These are phyloP conservation scores for Sclerotinia trifoliorum DNA, from an alignment of 2,329 filamentous ascomycete genomes.

Conservation along the genomic window DNA sequence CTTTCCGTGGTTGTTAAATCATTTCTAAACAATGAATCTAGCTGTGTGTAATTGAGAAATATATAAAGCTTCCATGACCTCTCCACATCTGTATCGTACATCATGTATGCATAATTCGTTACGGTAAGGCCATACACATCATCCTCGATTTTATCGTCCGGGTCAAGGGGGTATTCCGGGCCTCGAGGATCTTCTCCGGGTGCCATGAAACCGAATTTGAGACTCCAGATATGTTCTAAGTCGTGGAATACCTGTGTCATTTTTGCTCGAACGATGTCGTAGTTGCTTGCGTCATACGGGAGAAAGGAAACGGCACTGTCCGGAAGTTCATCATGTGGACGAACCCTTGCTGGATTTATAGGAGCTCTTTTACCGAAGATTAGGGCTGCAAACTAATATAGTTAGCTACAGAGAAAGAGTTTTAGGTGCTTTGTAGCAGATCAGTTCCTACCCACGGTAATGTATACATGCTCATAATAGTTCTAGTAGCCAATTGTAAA, in stretches of 20 bases:
- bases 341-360: neutral
- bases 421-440: neutral
- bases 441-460: slow-evolving; percentile 26
- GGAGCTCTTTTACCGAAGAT: neutral
- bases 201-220: slow-evolving; percentile 25
- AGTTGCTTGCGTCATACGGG: neutral
- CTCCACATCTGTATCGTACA: neutral
- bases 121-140: slow-evolving; percentile 13
- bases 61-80: slow-evolving; percentile 19
- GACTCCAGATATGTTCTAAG: slow-evolving; percentile 4
- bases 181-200: slow-evolving; percentile 23
- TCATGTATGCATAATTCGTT: slow-evolving; percentile 22
- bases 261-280: neutral
- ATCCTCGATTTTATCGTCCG: neutral
- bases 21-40: slow-evolving; percentile 24
- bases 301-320: neutral
- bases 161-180: neutral
- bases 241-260: neutral
- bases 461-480: slow-evolving; percentile 25
- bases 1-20: slow-evolving; percentile 5
- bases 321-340: neutral
- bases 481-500: slow-evolving; percentile 36
- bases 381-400: neutral
- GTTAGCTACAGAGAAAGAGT: neutral
- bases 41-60: slow-evolving; percentile 17